Base-by-base conservation (phyloP, 2,329 filamentous ascomycete species). In the Huntiella abstrusa region DNA sequence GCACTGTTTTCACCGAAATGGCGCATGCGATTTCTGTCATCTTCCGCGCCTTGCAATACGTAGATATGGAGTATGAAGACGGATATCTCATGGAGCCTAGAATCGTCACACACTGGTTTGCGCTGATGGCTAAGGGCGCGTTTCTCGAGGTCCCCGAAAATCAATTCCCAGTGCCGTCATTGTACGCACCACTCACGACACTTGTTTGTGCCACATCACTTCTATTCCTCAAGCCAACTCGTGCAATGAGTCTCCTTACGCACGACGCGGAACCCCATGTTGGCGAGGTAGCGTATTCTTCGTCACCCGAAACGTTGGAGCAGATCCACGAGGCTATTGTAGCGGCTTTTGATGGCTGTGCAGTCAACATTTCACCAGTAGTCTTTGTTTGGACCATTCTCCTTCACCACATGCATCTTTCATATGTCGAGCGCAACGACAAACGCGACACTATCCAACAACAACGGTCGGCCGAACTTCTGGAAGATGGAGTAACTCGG, bases 321-420 rank as follows among this genome's bases (percentile, higher is more conserved):
- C 71, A 77, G 46, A 71, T 94, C 11, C 84, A 88, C 53, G 71
- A 72, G 45, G 71, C 80, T n/a, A 68, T 94, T 33, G 62, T 79
- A 17, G 64, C 67, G 47, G 73, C 77, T 5, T 70, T 75, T 10
- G 67, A 67, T 22, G 57, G 62, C 15, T 70, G 70, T 12, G 66
- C 73, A n/a, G 64, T 68, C 34, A 73, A 74, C 33, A 81, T 82
- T 15, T 76, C 74, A 47, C 83, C 84, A 1, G 75, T 83, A 13
- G 71, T 84, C 15, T 82, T 92, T 53, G 75, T 82, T 3, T 96
- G 87, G 87, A 76, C 79, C 3, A 66, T 88, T 41, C 72, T 94
- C 19, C 66, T 87, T 7, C 73, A 81, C 55, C 69, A 72, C 19
- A 75, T 91, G 63, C 74, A 75, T 53, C 63, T 74, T 37, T 72